phyloP scores from a whole-genome alignment of 2,329 filamentous ascomycete genomes.

The Chalara sp. region DNA sequence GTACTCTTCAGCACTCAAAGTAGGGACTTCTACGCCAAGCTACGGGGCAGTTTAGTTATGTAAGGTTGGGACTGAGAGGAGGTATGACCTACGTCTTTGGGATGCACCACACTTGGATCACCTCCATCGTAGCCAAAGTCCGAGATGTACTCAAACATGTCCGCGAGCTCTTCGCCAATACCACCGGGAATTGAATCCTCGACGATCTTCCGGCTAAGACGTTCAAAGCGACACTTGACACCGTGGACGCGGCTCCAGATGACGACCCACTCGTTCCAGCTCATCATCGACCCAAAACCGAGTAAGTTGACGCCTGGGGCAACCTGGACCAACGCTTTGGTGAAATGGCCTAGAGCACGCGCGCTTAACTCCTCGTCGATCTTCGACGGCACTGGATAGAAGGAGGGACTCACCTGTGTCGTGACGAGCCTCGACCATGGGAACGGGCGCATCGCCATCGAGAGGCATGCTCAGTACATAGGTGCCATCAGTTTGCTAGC shows the following conservation, averaged over 20 bases:
- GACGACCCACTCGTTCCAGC: conserved; percentile 11
- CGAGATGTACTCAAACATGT: conserved; percentile 24
- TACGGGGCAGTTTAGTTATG: too few species aligned
- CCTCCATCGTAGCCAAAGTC: conserved; percentile 31
- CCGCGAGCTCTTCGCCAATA: conserved; percentile 23
- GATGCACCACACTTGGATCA: too few species aligned
- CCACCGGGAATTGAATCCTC: conserved; percentile 25
- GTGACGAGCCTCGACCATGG: conserved; percentile 39
- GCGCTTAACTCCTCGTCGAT: too few species aligned
- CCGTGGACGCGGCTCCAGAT: conserved; percentile 14
- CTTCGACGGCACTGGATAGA: too few species aligned
- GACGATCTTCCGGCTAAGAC: conserved; percentile 12
- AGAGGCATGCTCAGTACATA: conserved; percentile 43
- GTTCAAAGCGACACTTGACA: conserved; percentile 8
- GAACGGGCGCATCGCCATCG: conserved; percentile 29
- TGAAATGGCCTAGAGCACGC: conserved; percentile 20
- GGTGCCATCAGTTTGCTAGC: conserved; percentile 32
- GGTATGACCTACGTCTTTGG: too few species aligned
- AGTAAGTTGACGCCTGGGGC: conserved; percentile 17
- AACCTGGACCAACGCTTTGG: conserved; percentile 21
- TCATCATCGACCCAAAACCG: conserved; percentile 10
- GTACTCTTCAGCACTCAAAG: too few species aligned
- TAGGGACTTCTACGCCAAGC: too few species aligned
- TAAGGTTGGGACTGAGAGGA: too few species aligned
- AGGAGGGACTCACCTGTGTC: too few species aligned